These are phyloP conservation scores for Candida tetrigidarum DNA, from an alignment of 1,139 yeast genomes.

Conservation along the genomic window DNA sequence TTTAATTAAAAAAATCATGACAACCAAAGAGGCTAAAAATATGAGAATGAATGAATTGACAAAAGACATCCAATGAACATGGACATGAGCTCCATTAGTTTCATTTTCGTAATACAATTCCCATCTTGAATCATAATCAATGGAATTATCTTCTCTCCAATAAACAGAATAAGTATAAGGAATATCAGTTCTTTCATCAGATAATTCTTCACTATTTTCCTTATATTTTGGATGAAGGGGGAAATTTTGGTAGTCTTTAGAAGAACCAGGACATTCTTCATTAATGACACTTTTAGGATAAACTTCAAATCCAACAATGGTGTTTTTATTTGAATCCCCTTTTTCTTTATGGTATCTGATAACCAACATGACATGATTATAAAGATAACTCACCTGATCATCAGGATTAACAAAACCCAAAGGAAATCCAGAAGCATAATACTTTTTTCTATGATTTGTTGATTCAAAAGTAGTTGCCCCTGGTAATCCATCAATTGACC, in stretches of 20 bases:
- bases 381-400: conserved; percentile 59
- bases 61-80: conserved; percentile 74
- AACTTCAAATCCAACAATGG: conserved; percentile 90
- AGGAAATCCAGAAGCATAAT: conserved; percentile 88
- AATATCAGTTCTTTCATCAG: conserved; percentile 40
- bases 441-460: conserved; percentile 59
- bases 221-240: conserved; percentile 38
- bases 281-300: conserved; percentile 82
- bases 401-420: conserved; percentile 64
- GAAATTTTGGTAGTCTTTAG: conserved; percentile 58
- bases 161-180: conserved; percentile 87
- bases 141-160: conserved; percentile 81
- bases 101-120: conserved; percentile 68
- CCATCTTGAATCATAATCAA: conserved; percentile 78
- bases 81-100: conserved; percentile 41
- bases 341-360: conserved; percentile 69
- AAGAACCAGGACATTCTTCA: conserved; percentile 70
- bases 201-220: conserved; percentile 23
- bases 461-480: conserved; percentile 87
- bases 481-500: conserved; percentile 85
- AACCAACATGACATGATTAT: conserved; percentile 84
- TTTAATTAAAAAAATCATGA: conserved; percentile 63
- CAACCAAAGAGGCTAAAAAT: conserved; percentile 59
- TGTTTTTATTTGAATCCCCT: conserved; percentile 37
- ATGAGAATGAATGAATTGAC: conserved; percentile 68